These are phyloP conservation scores for Euclidium syriacum DNA, from an alignment of 345 rosid species.

Conservation along the genomic window DNA sequence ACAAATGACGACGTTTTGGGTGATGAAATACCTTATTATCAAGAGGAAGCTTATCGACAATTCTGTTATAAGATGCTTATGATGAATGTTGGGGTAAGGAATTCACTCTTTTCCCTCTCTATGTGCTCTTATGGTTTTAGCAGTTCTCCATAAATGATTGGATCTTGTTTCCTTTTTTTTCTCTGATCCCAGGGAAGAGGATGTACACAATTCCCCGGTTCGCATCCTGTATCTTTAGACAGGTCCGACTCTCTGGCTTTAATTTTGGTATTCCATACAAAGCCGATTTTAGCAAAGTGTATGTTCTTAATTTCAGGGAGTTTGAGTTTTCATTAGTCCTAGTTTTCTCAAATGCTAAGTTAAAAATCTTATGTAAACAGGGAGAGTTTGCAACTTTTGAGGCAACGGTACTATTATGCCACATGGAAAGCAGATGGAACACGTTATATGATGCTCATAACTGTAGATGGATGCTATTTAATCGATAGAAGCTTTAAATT, in stretches of 20 bases:
- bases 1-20: slow-evolving; percentile 96
- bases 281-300: slow-evolving; percentile 1
- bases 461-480: slow-evolving; percentile 85
- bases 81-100: slow-evolving; percentile 53
- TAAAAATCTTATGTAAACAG: slow-evolving; percentile 36
- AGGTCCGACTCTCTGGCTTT: slow-evolving; percentile 38
- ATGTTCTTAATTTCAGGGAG: not conserved
- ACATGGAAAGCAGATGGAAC: slow-evolving; percentile 99
- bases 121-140: not conserved
- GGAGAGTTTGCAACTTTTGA: slow-evolving; percentile 81
- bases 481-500: slow-evolving; percentile 81
- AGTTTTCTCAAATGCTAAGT: not conserved
- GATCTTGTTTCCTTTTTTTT: not conserved
- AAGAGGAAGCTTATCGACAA: slow-evolving; percentile 47
- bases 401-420: slow-evolving; percentile 92
- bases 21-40: slow-evolving; percentile 84
- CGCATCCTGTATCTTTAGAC: slow-evolving; percentile 84
- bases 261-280: slow-evolving; percentile 6
- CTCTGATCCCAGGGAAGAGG: slow-evolving; percentile 56
- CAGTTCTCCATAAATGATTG: not conserved
- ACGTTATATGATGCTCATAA: slow-evolving; percentile 93
- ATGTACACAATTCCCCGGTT: slow-evolving; percentile 65
- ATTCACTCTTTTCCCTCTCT: not conserved
- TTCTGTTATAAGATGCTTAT: slow-evolving; percentile 75
- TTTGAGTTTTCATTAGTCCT: not conserved